A percentile compares a stretch with the other conserved stretches of the same genome.
Conservation (phyloP, 495 filamentous ascomycete genomes). For the Pyrenula aspistea region DNA sequence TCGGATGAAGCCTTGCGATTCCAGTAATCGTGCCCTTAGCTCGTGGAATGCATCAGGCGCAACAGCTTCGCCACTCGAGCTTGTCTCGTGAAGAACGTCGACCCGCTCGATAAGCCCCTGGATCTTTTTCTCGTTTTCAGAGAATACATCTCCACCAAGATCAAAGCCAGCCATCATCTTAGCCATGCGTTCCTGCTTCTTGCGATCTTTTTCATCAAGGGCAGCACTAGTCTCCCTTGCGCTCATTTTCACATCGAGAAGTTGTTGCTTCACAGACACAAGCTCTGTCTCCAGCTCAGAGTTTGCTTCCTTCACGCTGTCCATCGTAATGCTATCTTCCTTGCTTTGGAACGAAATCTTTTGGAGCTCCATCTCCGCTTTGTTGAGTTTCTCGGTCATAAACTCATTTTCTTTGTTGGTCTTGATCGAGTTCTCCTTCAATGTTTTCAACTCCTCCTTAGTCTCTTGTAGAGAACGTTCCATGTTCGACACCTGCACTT, state of each 20-base stretch:
- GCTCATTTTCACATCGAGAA: slow-evolving; percentile 88
- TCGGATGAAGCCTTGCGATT: slow-evolving; percentile 84
- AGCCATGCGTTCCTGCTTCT: slow-evolving; percentile 97
- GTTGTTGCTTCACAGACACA: slow-evolving; percentile 92
- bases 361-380: slow-evolving; percentile 90
- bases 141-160: slow-evolving; percentile 78
- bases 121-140: slow-evolving; percentile 77
- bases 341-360: slow-evolving; percentile 91
- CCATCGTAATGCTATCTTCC: slow-evolving; percentile 94
- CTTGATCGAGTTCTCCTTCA: slow-evolving; percentile 74
- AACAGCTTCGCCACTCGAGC: slow-evolving; percentile 62
- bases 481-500: slow-evolving; percentile 62
- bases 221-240: slow-evolving; percentile 83
- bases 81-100: slow-evolving; percentile 65
- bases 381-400: slow-evolving; percentile 71
- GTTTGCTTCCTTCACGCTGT: slow-evolving; percentile 91
- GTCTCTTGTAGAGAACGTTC: slow-evolving; percentile 70
- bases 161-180: slow-evolving; percentile 99
- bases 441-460: slow-evolving; percentile 65
- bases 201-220: slow-evolving; percentile 92
- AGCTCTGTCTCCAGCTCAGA: slow-evolving; percentile 80
- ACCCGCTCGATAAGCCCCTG: slow-evolving; percentile 69
- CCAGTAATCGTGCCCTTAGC: slow-evolving; percentile 63
- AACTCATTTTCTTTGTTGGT: slow-evolving; percentile 80
- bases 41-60: slow-evolving; percentile 69